Base-by-base conservation (phyloP, 345 rosid species). In the Citrus cavaleriei region DNA sequence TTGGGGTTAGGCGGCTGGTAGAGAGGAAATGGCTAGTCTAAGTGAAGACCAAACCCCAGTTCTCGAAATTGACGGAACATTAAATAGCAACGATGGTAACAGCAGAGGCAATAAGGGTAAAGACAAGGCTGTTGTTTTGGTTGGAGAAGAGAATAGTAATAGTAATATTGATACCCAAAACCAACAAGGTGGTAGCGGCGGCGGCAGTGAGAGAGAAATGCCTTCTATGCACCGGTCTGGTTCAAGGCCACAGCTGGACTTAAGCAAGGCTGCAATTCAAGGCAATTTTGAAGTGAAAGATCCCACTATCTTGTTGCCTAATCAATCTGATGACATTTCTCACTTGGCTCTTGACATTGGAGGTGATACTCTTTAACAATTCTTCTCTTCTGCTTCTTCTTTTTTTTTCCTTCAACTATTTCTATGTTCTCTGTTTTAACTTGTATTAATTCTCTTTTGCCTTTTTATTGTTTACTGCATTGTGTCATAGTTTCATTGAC, bases 311-410 rank as follows among this genome's bases (percentile, higher is more conserved):
- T 84, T 96, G 61, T 82, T 96, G 86, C 99, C 99, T 79, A 96
- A 96, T 87, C 98, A 96, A 67, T 94, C 98, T 79, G 99, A 96
- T 89, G 99, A 96, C 78, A 91, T 96, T 74, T 96, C 97, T 68
- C 98, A 96, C 78, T 86, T 94, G 85, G 95, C 99, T 75, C 90
- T 94, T 83, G 99, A 96, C 77, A 96, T 96, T 73, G 99, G 99
- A 89, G 99, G 99, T 95, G 61, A 46, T 35, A 5, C 72, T 82
- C 68, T 28, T 35, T 49, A 62, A 25, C 40, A 49, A 68, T 46
- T 73, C 51, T 24, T 12, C 21, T 66, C 18, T 18, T 64, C 21
- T 12, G 61, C 24, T 32, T 10, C 34, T 55, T 7, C 24, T 32
- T 12, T 55, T 7, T 10, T 60, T 60, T 34, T 5, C 25, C 21